These are phyloP conservation scores for Selaginella moellendorffii DNA, from an alignment of 75 land plant species.

Conservation along the genomic window DNA sequence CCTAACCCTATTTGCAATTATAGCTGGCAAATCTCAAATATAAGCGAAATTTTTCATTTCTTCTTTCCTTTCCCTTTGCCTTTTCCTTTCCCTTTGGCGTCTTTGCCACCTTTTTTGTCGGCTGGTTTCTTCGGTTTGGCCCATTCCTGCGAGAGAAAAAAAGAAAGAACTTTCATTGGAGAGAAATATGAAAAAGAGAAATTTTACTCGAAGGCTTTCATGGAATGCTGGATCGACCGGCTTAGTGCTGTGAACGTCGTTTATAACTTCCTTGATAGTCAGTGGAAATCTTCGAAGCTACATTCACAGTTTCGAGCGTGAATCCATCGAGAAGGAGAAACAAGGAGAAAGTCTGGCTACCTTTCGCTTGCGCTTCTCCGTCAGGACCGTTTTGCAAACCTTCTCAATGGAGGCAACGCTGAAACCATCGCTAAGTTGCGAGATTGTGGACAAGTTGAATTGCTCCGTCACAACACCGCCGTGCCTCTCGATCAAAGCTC, in stretches of 20 bases:
- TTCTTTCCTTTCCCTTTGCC: neutral
- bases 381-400: constrained; percentile 14
- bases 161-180: neutral
- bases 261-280: constrained; percentile 12
- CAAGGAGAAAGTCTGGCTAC: constrained; percentile 5
- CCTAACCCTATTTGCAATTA: too few relatives aligned
- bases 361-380: constrained; percentile 20
- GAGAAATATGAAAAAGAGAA: neutral
- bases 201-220: constrained; percentile 9
- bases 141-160: neutral
- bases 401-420: constrained; percentile 22
- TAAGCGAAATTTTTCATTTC: too few relatives aligned
- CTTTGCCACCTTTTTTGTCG: neutral
- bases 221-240: constrained; percentile 17
- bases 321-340: neutral
- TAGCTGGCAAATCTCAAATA: too few relatives aligned
- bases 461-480: constrained; percentile 18
- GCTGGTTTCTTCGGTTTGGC: neutral
- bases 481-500: constrained; percentile 23
- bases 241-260: constrained; percentile 11
- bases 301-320: neutral
- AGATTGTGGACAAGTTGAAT: constrained; percentile 23
- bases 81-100: neutral
- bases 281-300: constrained; percentile 15
- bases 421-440: constrained; percentile 14